Evolutionary conservation across 768 basidiomycete genomes (phyloP).

Genomic region (Phaeotremella skinneri): DNA sequence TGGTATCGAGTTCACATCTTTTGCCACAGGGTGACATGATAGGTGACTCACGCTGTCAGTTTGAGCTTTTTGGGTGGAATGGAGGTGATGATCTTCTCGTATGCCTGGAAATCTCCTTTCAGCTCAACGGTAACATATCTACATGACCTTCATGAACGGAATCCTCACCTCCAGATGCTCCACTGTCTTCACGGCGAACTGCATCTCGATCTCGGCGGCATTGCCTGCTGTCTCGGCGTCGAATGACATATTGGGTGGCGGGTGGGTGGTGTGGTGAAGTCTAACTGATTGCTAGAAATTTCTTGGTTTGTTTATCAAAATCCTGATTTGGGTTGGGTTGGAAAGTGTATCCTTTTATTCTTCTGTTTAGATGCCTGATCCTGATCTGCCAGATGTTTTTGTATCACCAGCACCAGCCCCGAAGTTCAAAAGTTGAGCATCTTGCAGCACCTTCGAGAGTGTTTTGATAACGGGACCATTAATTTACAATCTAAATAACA

Average conservation of each 20-base stretch:
- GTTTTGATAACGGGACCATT: background rate
- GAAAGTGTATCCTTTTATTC: too few relatives aligned
- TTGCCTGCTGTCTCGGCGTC: conserved; percentile 92
- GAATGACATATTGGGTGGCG: conserved; percentile 54
- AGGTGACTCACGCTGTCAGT: conserved; percentile 67
- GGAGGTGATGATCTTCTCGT: conserved; percentile 87
- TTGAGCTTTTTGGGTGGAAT: conserved; percentile 71
- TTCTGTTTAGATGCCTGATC: too few relatives aligned
- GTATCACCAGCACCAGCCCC: background rate
- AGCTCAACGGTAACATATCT: conserved; percentile 6
- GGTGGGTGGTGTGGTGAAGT: background rate
- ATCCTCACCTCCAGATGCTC: conserved; percentile 87
- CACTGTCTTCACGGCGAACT: conserved; percentile 94
- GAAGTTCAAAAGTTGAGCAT: background rate
- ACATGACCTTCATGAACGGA: background rate
- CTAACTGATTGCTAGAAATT: background rate
- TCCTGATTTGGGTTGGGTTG: too few relatives aligned
- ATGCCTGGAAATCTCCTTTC: conserved; percentile 61
- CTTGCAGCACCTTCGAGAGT: background rate
- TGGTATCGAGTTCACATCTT: background rate
- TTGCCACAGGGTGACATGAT: background rate
- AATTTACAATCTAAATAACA: too few relatives aligned
- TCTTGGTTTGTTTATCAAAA: background rate
- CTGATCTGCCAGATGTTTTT: too few relatives aligned
- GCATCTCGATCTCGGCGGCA: conserved; percentile 91